These are phyloP conservation scores for Curvularia hawaiiensis DNA, from an alignment of 2,329 filamentous ascomycete genomes.

Conservation along the genomic window DNA sequence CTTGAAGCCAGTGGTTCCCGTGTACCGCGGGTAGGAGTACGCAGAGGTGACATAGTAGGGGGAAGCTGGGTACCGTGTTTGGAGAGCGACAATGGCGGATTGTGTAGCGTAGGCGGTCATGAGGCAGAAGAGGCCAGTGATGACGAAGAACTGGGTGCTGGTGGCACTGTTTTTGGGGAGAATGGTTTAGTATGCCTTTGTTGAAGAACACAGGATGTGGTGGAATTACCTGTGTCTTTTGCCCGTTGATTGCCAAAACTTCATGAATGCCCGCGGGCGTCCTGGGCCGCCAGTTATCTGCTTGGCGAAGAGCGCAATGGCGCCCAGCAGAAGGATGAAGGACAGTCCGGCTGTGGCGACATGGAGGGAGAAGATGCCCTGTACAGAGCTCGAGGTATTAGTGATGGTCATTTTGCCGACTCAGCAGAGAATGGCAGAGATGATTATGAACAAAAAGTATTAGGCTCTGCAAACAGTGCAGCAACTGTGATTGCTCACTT, in stretches of 20 bases:
- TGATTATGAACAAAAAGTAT: not conserved
- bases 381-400: slow-evolving; percentile 19
- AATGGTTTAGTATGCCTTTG: not conserved
- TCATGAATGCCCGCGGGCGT: slow-evolving; percentile 16
- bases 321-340: slow-evolving; percentile 17
- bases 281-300: slow-evolving; percentile 19
- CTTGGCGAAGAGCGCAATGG: slow-evolving; percentile 4
- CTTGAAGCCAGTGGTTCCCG: not conserved
- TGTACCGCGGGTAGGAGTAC: slow-evolving; percentile 23
- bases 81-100: slow-evolving; percentile 21
- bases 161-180: slow-evolving; percentile 5
- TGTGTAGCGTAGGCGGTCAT: slow-evolving; percentile 24
- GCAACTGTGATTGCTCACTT: not conserved
- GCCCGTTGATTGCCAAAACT: slow-evolving; percentile 7
- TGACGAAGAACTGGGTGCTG: slow-evolving; percentile 22
- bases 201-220: no score
- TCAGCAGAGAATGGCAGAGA: not conserved
- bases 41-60: slow-evolving; percentile 23
- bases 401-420: slow-evolving; percentile 18
- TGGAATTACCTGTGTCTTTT: slow-evolving; percentile 10
- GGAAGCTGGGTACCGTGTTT: slow-evolving; percentile 15
- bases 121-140: slow-evolving; percentile 21
- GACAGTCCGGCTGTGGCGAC: slow-evolving; percentile 21
- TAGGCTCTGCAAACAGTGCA: not conserved
- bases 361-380: slow-evolving; percentile 26